Conservation (phyloP, 495 filamentous ascomycete species). For the Daldinia caldariorum region DNA sequence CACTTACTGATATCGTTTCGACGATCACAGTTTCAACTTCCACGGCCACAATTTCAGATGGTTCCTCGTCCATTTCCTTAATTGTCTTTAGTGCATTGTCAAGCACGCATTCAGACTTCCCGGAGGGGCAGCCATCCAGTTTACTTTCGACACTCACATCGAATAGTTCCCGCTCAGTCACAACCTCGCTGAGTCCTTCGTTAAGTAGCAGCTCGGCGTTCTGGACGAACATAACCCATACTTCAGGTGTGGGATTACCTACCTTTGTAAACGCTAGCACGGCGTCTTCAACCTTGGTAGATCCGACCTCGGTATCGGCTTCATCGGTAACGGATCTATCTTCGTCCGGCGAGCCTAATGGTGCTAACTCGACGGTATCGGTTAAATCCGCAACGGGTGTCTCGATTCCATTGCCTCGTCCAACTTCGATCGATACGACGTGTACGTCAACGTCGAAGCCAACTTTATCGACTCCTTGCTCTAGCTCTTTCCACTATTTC, state of each 20-base stretch:
- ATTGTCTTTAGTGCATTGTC: slow-evolving; percentile 9
- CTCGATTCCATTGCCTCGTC: slow-evolving; percentile 2
- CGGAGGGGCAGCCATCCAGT: slow-evolving; percentile 16
- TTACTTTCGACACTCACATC: slow-evolving; percentile 23
- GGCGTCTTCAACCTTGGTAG: slow-evolving; percentile 4
- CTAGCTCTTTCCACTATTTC: slow-evolving; percentile 13
- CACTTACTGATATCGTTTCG: slow-evolving; percentile 8
- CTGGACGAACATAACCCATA: slow-evolving; percentile 27
- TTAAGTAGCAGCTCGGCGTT: slow-evolving; percentile 17
- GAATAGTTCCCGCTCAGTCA: slow-evolving; percentile 15
- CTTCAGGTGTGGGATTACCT: slow-evolving; percentile 7
- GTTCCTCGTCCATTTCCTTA: slow-evolving; percentile 1
- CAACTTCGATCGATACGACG: slow-evolving; percentile 28
- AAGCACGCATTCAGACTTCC: slow-evolving; percentile 2
- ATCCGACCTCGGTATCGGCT: background rate
- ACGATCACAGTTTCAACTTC: background rate
- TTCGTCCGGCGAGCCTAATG: background rate
- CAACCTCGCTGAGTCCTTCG: background rate
- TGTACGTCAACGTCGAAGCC: slow-evolving; percentile 17
- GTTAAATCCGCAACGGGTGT: background rate
- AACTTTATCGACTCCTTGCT: background rate
- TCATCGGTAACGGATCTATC: background rate
- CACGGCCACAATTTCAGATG: slow-evolving; percentile 1
- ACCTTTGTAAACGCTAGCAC: background rate
- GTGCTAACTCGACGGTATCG: slow-evolving; percentile 9